Percentiles rank a stretch among this genome's conserved stretches.
Evolutionary conservation across 177 flowering plant genomes (phyloP).

Genomic region (Telopea speciosissima): DNA sequence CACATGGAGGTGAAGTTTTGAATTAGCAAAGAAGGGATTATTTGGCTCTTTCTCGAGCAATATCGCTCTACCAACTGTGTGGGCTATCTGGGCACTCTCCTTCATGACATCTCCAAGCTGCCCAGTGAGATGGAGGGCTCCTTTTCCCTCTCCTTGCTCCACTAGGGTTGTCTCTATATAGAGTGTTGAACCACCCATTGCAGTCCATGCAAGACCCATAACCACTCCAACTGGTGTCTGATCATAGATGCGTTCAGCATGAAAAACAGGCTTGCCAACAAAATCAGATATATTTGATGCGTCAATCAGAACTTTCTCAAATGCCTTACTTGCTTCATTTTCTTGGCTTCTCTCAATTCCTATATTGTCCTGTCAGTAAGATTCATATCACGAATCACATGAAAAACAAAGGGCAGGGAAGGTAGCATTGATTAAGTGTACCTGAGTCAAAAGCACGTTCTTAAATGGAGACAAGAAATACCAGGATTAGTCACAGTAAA

Average conservation of each 20-base stretch:
- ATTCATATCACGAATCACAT: slow-evolving; percentile 4
- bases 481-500: neutral
- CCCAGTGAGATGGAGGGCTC: slow-evolving; percentile 77
- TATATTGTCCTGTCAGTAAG: slow-evolving; percentile 30
- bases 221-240: slow-evolving; percentile 90
- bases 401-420: neutral
- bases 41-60: slow-evolving; percentile 65
- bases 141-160: slow-evolving; percentile 90
- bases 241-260: slow-evolving; percentile 84
- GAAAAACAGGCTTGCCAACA: slow-evolving; percentile 98
- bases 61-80: slow-evolving; percentile 74
- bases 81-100: slow-evolving; percentile 95
- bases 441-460: neutral
- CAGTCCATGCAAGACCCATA: slow-evolving; percentile 99
- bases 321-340: slow-evolving; percentile 26
- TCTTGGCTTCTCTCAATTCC: slow-evolving; percentile 30
- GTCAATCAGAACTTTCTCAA: slow-evolving; percentile 59
- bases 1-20: slow-evolving; percentile 94
- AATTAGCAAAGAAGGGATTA: slow-evolving; percentile 58
- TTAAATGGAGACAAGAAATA: neutral
- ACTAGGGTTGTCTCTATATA: slow-evolving; percentile 76
- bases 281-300: slow-evolving; percentile 59
- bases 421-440: neutral
- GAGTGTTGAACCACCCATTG: slow-evolving; percentile 98
- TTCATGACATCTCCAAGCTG: slow-evolving; percentile 99